Evolutionary conservation across 2,329 filamentous ascomycete species (phyloP).

Genomic region (Drechslerella stenobrocha): DNA sequence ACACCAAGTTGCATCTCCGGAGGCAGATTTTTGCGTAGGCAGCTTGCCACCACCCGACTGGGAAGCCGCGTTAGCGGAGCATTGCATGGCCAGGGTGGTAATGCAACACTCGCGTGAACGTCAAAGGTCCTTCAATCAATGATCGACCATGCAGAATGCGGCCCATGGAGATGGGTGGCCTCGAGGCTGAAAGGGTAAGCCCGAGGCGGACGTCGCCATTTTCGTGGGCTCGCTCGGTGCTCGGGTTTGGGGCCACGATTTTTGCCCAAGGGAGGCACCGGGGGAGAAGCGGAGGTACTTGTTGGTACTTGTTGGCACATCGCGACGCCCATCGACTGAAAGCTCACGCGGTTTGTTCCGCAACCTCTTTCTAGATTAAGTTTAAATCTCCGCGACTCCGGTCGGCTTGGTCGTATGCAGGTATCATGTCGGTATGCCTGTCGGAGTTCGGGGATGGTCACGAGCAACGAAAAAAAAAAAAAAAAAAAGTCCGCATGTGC

Average conservation of each 20-base stretch:
- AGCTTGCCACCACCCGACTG: background rate
- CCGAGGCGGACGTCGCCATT: background rate
- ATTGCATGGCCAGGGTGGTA: background rate
- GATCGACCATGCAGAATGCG: constrained; percentile 3
- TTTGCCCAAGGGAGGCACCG: background rate
- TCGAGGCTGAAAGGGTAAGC: constrained; percentile 5
- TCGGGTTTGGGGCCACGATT: background rate
- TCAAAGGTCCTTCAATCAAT: background rate
- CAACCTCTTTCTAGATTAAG: constrained; percentile 27
- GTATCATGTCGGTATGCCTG: constrained; percentile 1
- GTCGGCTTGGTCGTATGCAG: constrained; percentile 5
- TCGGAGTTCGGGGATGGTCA: constrained; percentile 7
- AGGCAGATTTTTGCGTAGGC: background rate
- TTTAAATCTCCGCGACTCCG: constrained; percentile 45
- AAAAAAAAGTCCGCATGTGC: constrained; percentile 9
- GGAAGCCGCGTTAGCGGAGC: background rate
- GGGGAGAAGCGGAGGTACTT: constrained; percentile 25
- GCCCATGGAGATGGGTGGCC: constrained; percentile 5
- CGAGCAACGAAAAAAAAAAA: constrained; percentile 7
- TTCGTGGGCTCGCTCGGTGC: background rate
- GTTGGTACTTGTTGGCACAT: constrained; percentile 33
- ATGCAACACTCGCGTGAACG: background rate
- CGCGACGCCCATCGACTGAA: background rate
- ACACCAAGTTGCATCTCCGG: too few relatives aligned
- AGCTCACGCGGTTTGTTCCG: background rate